Conservation (phyloP, 768 basidiomycete genomes). For the Ramaria rubella region DNA sequence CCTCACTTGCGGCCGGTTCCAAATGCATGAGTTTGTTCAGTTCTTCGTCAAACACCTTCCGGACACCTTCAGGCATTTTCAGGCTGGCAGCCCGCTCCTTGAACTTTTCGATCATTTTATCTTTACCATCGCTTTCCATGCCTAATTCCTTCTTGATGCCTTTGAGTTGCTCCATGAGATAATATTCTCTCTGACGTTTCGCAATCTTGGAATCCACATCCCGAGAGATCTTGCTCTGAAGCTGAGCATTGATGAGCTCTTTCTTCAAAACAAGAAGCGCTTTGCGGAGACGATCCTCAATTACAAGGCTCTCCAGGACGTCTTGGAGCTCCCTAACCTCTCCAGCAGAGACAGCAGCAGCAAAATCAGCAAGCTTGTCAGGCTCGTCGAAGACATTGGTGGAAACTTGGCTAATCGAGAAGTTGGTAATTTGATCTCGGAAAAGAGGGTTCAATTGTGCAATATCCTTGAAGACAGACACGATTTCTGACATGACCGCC, state of each 20-base stretch:
- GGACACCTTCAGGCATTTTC: conserved; percentile 84
- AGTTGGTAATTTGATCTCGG: conserved; percentile 96
- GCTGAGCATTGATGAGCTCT: conserved; percentile 92
- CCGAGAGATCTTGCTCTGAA: conserved; percentile 85
- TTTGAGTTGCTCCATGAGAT: conserved; percentile 94
- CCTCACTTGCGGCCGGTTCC: conserved; percentile 87
- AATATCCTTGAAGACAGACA: conserved; percentile 97
- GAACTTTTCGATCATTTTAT: conserved; percentile 89
- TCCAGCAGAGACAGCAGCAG: conserved; percentile 92
- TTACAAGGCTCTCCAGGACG: conserved; percentile 78
- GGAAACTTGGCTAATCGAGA: conserved; percentile 87
- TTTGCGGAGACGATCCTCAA: conserved; percentile 86
- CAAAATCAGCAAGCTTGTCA: conserved; percentile 94
- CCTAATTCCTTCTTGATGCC: conserved; percentile 95
- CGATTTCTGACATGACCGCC: conserved; percentile 93
- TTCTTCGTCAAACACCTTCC: conserved; percentile 96
- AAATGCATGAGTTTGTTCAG: conserved; percentile 82
- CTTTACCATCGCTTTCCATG: conserved; percentile 93
- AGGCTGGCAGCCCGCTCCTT: conserved; percentile 72
- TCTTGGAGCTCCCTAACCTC: conserved; percentile 89
- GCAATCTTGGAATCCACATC: conserved; percentile 95
- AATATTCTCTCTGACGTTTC: conserved; percentile 90
- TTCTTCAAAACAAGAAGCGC: conserved; percentile 92
- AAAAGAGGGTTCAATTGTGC: conserved; percentile 95
- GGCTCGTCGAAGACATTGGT: conserved; percentile 96